phyloP scores from a whole-genome alignment of 331 rosid species.

The Quercus phellos region DNA sequence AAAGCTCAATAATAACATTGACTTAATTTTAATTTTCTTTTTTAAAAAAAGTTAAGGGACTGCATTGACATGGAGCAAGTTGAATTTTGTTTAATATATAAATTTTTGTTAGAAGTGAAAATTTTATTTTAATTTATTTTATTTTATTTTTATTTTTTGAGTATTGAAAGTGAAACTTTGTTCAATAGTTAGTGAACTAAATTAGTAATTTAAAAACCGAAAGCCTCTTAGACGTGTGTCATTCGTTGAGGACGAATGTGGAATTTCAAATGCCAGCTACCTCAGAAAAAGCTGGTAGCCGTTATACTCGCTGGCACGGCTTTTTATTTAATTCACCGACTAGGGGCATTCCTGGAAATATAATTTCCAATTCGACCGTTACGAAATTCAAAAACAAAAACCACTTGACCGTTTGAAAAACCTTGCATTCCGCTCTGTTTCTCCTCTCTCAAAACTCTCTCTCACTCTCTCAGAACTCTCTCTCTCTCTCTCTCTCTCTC shows the following conservation, averaged over 20 bases:
- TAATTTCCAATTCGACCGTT: constrained; percentile 48
- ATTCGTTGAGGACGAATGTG: not conserved
- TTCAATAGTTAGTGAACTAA: too few relatives aligned
- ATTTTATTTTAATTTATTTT: too few relatives aligned
- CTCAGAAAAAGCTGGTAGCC: constrained; percentile 11
- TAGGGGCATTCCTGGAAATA: constrained; percentile 22
- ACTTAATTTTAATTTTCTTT: too few relatives aligned
- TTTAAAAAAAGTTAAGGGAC: too few relatives aligned
- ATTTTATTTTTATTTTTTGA: too few relatives aligned
- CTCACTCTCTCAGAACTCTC: not conserved
- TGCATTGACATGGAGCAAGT: too few relatives aligned
- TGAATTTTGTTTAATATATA: too few relatives aligned
- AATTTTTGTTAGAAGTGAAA: too few relatives aligned
- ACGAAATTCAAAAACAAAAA: constrained; percentile 17
- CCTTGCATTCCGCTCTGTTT: not conserved
- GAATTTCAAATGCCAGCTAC: not conserved
- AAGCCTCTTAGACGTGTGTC: not conserved
- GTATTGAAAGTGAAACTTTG: too few relatives aligned
- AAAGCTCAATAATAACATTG: too few relatives aligned
- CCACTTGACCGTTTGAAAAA: constrained; percentile 22
- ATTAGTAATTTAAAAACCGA: too few relatives aligned
- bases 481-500: not conserved
- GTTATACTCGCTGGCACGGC: constrained; percentile 6
- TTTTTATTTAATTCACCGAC: not conserved
- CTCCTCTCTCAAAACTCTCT: not conserved